Base-by-base conservation (phyloP, 2,329 filamentous ascomycete species). In the Raffaelea albimanens region DNA sequence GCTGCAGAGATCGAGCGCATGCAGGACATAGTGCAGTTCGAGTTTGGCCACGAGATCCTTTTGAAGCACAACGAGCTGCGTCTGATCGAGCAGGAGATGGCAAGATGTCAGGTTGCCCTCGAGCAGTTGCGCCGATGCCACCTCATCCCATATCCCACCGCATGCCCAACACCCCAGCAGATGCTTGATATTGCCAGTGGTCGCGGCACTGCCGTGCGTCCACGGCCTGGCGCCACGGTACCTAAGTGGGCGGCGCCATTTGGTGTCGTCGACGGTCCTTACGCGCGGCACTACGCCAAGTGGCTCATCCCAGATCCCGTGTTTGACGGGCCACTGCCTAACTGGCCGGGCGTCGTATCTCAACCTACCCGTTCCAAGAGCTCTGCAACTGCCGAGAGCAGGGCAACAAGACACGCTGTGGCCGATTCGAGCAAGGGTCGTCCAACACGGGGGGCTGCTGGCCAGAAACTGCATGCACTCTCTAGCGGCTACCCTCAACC, bases 21-120 rank as follows among this genome's bases (percentile, higher is more conserved):
- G 53, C 80, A 80, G 60, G 82, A 90, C 57, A 76, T 77, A 33
- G 85, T 97, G 61, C 83, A 89, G 61, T 82, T 88, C 52, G 86
- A 96, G 66, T 84, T 97, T 64, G 87, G 89, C 59, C 78, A 93
- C 55, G 90, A 96, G 69, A 90, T 97, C 46, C 70, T 97, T 53
- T 70, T 94, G 62, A 97, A 96, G 72, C 93, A 98, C 66, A 82
- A 93, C 59, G 93, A 98, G 69, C 70, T 97, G 50, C 87, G 90
- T 49, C 74, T 95, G 56, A 95, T 97, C 64, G 88, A 97, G 61
- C 89, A 95, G 67, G 93, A 97, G 68, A 76, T 97, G 55, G 91
- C 88, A 55, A 97, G 96, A 70, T 96, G 90, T 61, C 90, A 97
- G 69, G 72, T 90, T 54, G 88, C 90, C 11, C 75, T 97, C 56